Percentiles rank a stretch among this genome's conserved stretches.
These are phyloP conservation scores for Cryptosporidium sp. DNA, from an alignment of 169 alveolate species.

Conservation along the genomic window DNA sequence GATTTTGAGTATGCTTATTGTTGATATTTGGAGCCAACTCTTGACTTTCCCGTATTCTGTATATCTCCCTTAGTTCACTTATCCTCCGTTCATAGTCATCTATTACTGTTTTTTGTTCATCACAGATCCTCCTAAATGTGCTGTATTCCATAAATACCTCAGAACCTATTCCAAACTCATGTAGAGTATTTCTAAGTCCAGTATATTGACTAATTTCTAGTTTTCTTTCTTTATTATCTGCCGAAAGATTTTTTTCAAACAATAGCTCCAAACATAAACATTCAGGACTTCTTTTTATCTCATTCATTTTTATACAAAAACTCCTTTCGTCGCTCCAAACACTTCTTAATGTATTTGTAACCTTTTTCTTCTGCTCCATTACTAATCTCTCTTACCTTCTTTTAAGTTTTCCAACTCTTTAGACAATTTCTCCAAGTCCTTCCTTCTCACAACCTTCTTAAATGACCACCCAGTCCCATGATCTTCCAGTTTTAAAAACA, in stretches of 20 bases:
- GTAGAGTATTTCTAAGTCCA: not conserved
- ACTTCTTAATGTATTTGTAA: too few relatives aligned
- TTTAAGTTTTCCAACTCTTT: too few relatives aligned
- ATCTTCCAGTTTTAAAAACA: not conserved
- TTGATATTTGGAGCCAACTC: not conserved
- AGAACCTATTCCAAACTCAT: not conserved
- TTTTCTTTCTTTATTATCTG: too few relatives aligned
- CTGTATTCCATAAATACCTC: slow-evolving; percentile 5
- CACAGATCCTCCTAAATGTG: not conserved
- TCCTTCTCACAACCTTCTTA: not conserved
- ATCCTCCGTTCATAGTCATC: not conserved
- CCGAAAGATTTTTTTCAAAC: too few relatives aligned
- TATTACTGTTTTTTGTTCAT: not conserved
- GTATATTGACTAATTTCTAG: not conserved
- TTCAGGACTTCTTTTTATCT: too few relatives aligned
- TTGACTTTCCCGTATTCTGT: not conserved
- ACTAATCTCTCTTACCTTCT: too few relatives aligned
- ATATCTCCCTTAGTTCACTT: not conserved
- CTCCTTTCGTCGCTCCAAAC: not conserved
- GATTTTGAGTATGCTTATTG: not conserved
- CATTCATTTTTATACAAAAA: not conserved
- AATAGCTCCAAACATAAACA: not conserved
- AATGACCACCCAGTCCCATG: not conserved
- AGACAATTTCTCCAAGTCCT: not conserved
- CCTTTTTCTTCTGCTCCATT: too few relatives aligned